Conservation (phyloP, 768 basidiomycete genomes). For the Amyloporia xantha region DNA sequence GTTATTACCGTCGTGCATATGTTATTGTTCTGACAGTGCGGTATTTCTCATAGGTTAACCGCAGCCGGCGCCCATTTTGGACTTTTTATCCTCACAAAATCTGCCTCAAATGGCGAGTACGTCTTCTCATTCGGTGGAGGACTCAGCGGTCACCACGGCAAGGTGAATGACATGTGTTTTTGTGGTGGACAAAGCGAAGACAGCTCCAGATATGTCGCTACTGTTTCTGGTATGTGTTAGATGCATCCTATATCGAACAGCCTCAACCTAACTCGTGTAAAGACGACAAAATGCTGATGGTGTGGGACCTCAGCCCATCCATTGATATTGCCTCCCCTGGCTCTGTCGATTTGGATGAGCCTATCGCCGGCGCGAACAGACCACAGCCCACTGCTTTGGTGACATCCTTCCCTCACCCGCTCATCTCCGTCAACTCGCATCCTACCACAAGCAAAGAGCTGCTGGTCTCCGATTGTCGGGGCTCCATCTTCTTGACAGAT, state of each 20-base stretch:
- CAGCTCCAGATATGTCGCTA: conserved; percentile 67
- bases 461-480: conserved; percentile 68
- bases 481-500: conserved; percentile 72
- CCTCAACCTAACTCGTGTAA: conserved; percentile 5
- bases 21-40: conserved; percentile 5
- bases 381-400: conserved; percentile 75
- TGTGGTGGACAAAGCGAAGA: conserved; percentile 71
- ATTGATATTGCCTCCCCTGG: conserved; percentile 36
- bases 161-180: conserved; percentile 72
- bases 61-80: conserved; percentile 65
- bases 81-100: conserved; percentile 62
- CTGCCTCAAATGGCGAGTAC: conserved; percentile 38
- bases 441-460: conserved; percentile 72
- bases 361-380: conserved; percentile 32
- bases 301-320: conserved; percentile 76
- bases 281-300: conserved; percentile 83
- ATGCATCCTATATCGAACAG: background rate
- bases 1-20: conserved; percentile 9
- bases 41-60: conserved; percentile 42
- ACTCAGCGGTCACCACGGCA: conserved; percentile 74
- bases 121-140: conserved; percentile 74
- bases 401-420: conserved; percentile 66
- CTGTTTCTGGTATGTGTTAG: conserved; percentile 56
- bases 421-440: conserved; percentile 63
- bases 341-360: conserved; percentile 23